Conservation (phyloP, 345 rosid genomes). For the Aegle marmelos region DNA sequence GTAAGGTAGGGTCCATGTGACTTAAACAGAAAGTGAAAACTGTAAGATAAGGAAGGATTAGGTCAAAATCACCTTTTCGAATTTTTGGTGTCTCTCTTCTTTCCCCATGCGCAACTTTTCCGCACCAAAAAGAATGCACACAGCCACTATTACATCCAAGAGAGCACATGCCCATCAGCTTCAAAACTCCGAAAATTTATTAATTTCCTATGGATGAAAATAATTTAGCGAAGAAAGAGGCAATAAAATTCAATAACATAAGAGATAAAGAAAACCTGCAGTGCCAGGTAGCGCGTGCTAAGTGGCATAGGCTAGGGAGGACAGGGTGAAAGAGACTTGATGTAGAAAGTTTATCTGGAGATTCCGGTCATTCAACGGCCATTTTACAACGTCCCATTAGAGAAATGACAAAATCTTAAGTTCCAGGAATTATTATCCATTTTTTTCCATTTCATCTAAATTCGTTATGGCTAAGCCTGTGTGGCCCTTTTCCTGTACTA, state of each 20-base stretch:
- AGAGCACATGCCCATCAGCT: slow-evolving; percentile 20
- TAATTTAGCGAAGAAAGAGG: not conserved
- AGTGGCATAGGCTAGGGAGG: not conserved
- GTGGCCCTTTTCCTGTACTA: slow-evolving; percentile 2
- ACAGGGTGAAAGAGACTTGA: slow-evolving; percentile 8
- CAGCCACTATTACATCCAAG: slow-evolving; percentile 11
- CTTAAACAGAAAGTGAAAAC: slow-evolving; percentile 17
- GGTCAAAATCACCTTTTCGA: slow-evolving; percentile 28
- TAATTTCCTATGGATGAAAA: not conserved
- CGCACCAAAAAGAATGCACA: slow-evolving; percentile 14
- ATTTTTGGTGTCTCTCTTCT: slow-evolving; percentile 13
- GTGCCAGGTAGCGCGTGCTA: slow-evolving; percentile 22
- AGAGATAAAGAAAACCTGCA: slow-evolving; percentile 9
- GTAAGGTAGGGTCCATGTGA: not conserved
- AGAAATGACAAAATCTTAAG: slow-evolving; percentile 29
- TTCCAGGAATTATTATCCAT: not conserved
- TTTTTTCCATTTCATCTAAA: not conserved
- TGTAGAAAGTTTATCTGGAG: slow-evolving; percentile 3
- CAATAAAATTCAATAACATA: not conserved
- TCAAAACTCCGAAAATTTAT: not conserved
- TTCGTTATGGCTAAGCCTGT: not conserved
- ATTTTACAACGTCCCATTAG: slow-evolving; percentile 22
- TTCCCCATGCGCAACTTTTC: slow-evolving; percentile 31
- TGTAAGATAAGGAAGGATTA: slow-evolving; percentile 13
- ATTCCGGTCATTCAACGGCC: slow-evolving; percentile 15